A percentile compares a stretch with the other conserved stretches of the same genome.
These are phyloP conservation scores for Aeschynomene evenia DNA, from an alignment of 306 rosid genomes.

Conservation along the genomic window DNA sequence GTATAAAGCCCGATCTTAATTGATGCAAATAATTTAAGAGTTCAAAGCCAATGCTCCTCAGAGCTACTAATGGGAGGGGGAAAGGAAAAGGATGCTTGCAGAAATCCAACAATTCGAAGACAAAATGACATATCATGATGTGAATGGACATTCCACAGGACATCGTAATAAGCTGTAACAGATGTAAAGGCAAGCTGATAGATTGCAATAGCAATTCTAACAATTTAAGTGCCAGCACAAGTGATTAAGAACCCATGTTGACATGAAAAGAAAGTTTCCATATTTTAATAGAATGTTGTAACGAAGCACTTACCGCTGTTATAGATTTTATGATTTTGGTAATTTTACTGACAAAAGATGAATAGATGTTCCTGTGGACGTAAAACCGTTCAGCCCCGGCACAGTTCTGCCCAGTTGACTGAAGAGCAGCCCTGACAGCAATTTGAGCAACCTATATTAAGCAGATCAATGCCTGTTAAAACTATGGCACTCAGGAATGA, in stretches of 20 bases:
- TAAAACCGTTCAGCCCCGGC: conserved; percentile 98
- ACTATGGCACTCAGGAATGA: conserved; percentile 22
- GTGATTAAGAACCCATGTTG: background rate
- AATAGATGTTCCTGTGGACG: conserved; percentile 72
- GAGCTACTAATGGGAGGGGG: background rate
- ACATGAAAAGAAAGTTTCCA: conserved; percentile 22
- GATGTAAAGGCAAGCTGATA: conserved; percentile 4
- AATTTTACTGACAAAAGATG: conserved; percentile 73
- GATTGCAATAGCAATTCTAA: conserved; percentile 8
- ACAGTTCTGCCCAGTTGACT: conserved; percentile 96
- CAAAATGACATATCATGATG: conserved; percentile 1
- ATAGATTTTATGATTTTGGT: conserved; percentile 78
- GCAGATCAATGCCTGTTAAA: conserved; percentile 33
- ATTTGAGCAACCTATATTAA: conserved; percentile 76
- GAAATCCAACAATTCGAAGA: conserved; percentile 4
- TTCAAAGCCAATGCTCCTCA: background rate
- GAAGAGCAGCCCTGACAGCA: conserved; percentile 91
- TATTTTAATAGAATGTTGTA: background rate
- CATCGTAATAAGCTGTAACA: conserved; percentile 1
- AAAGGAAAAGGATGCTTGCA: background rate
- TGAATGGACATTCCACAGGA: background rate
- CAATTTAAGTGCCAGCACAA: conserved; percentile 19
- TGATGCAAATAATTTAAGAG: background rate
- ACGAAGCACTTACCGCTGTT: conserved; percentile 67
- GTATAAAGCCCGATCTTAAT: background rate